Percentiles rank a stretch among this genome's conserved stretches.
phyloP scores from a whole-genome alignment of 1,284 basidiomycete species.

The Cryptococcus sp. region DNA sequence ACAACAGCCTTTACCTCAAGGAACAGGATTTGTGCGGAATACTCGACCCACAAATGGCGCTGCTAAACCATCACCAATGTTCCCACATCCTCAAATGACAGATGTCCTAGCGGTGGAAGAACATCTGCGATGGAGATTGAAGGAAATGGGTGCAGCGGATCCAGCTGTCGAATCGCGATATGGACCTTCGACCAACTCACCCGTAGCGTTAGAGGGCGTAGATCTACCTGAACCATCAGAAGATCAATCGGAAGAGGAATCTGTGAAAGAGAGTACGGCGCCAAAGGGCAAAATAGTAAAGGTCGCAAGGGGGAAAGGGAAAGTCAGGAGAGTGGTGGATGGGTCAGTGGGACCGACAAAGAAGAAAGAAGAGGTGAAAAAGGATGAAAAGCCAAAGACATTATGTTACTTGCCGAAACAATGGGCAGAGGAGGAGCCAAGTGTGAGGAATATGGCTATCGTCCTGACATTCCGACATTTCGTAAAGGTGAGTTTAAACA shows the following conservation, averaged over 20 bases:
- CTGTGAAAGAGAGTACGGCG: background rate
- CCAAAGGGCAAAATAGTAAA: constrained; percentile 24
- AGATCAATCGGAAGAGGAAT: constrained; percentile 12
- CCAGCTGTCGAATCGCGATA: constrained; percentile 39
- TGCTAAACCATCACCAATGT: constrained; percentile 21
- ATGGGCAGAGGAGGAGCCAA: constrained; percentile 41
- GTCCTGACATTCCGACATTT: constrained; percentile 47
- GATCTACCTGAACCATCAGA: constrained; percentile 18
- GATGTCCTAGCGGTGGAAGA: constrained; percentile 48
- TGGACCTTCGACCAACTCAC: constrained; percentile 35
- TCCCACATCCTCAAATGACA: constrained; percentile 48
- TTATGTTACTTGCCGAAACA: constrained; percentile 38
- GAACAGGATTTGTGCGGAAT: constrained; percentile 37
- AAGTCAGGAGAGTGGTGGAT: constrained; percentile 21
- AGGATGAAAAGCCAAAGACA: constrained; percentile 12
- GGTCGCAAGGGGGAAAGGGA: constrained; percentile 24
- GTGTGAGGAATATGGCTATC: constrained; percentile 43
- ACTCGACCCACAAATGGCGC: constrained; percentile 9
- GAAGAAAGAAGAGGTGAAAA: constrained; percentile 7
- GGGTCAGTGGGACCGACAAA: constrained; percentile 7
- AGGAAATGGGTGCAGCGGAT: constrained; percentile 46
- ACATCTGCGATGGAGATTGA: constrained; percentile 45
- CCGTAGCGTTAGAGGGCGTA: constrained; percentile 37
- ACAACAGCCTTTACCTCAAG: constrained; percentile 18
- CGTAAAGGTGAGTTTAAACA: constrained; percentile 37